Base-by-base conservation (phyloP, 495 filamentous ascomycete genomes). In the Cudoniella acicularis region DNA sequence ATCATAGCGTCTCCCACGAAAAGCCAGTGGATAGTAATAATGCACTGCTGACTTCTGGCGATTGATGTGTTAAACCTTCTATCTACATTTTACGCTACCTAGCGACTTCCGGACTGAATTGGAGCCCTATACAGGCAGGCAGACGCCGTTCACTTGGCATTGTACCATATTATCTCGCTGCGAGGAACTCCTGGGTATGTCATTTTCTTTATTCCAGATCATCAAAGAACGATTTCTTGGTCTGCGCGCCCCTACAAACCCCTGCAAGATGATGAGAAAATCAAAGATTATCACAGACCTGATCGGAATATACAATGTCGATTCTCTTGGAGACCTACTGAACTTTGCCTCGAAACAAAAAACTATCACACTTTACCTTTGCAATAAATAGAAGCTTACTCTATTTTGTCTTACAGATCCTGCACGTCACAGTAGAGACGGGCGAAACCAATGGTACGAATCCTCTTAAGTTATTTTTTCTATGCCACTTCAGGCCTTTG, bases 251-350 rank as follows among this genome's bases (percentile, higher is more conserved):
- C 30, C 6, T 13, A 13, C 30, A 6, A 4, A 36, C 6, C 30
- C 6, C 30, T 13, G 25, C 51, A 56, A 64, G 42, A 70, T 79
- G 77, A 80, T 80, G 75, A 79, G 70, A 73, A 71, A 72, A 72
- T 74, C 63, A 53, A 21, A 52, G 10, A 41, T 45, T 66, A 62
- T 79, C 74, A 80, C 79, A 82, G 79, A 81, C 79, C 79, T 82
- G 79, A 81, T 82, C 79, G 78, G 77, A 82, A 79, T 46, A 49
- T 11, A 50, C 24, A 13, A 61, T 81, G 78, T 77, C 71, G 78
- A 79, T 69, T 73, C 63, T 51, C 49, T 62, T 66, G 64, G 65
- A 68, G 63, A 68, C 66, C 64, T 68, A 56, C 59, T 61, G 52
- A 59, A 13, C 18, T n/a, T 36, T 63, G 60, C 40, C 21, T 16